Conservation (phyloP, 257 asterid genomes). For the Forsythia suspensa region DNA sequence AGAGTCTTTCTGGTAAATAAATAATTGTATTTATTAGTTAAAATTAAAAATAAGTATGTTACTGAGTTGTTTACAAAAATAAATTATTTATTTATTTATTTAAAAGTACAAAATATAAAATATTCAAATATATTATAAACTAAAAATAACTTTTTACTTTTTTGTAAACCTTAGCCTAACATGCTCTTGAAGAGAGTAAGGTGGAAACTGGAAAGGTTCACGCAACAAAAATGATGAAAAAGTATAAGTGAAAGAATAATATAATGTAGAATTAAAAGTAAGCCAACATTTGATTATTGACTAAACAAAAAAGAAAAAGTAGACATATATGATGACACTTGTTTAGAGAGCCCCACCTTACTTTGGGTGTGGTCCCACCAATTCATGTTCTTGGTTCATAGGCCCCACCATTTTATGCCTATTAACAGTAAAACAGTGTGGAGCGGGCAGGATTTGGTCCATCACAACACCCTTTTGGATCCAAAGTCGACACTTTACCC, state of each 20-base stretch:
- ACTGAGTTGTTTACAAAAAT: no score
- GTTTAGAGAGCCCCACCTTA: conserved; percentile 31
- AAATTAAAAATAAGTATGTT: no score
- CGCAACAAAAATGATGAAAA: not conserved
- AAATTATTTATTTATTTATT: no score
- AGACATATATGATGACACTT: conserved; percentile 65
- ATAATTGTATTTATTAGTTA: no score
- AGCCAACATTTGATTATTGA: conserved; percentile 25
- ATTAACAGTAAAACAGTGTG: conserved; percentile 20
- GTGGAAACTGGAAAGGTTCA: not conserved
- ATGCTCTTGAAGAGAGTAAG: no score
- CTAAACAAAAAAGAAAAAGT: conserved; percentile 28
- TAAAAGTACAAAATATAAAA: no score
- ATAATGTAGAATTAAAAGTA: not conserved
- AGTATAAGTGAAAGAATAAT: conserved; percentile 10
- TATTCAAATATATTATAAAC: no score
- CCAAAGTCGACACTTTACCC: conserved; percentile 47
- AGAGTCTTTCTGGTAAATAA: not conserved
- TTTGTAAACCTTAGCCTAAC: no score
- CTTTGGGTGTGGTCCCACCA: conserved; percentile 34
- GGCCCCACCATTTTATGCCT: conserved; percentile 48
- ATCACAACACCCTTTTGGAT: conserved; percentile 54
- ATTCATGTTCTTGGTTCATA: conserved; percentile 33
- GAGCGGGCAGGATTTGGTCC: conserved; percentile 40
- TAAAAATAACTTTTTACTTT: not conserved